Base-by-base conservation (phyloP, 2,329 filamentous ascomycete genomes). In the Phialophora verrucosa region DNA sequence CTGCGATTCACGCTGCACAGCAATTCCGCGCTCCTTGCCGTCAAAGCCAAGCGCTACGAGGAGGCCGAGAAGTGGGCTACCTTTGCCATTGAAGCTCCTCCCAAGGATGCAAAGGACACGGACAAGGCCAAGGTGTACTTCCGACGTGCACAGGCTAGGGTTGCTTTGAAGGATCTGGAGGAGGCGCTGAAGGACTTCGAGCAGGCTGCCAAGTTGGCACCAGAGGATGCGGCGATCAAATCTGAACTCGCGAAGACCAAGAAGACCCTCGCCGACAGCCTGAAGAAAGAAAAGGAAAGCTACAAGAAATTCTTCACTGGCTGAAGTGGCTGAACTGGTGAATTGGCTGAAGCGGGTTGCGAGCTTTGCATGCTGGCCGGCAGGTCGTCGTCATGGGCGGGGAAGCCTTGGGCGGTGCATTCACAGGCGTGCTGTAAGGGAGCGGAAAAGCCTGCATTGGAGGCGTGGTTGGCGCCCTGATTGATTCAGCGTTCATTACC, bases 41-140 rank as follows among this genome's bases (percentile, higher is more conserved):
- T 91, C 80, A 98, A 97, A 85, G 84, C 92, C 44, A 83, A 86
- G 72, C 81, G 85, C 59, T 96, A 85, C 82, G 82, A 85, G 44
- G 91, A 94, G 25, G 91, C 88, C 2, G 82, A 88, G 68, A 86
- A 85, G 67, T 88, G 86, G 75, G 93, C 93, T 27, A 84, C 86
- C 14, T 87, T 88, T 70, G 95, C 93, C 5, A 83, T 97, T 38
- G 87, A 88, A 20, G 88, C 85, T 2, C 75, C 89, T 51, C 77
- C 82, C 0, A 86, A 84, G 62, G 85, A 89, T 72, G 85, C 86
- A 42, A 90, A 93, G 71, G 80, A 82, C 68, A 84, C 88, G 55
- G 94, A 98, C 77, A 90, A 90, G 78, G 94, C 90, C 68, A 99
- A 99, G 85, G 93, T 91, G 1, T 85, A 91, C 61, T 99, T 91